Evolutionary conservation across 2,329 filamentous ascomycete genomes (phyloP).

Genomic region (Mycogone perniciosa): DNA sequence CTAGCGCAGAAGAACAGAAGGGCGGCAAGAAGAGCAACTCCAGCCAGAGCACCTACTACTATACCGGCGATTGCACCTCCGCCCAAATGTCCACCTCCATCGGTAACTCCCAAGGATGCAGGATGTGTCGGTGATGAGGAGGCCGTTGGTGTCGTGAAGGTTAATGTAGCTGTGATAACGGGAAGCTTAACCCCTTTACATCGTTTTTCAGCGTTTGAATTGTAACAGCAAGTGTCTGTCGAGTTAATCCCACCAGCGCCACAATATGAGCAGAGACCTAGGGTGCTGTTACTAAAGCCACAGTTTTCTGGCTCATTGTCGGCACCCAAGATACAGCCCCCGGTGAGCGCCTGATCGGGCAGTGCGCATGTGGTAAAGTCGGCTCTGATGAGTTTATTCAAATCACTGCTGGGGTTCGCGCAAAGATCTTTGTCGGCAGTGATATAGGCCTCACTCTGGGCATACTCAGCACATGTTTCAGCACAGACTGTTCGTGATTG

Average conservation of each 20-base stretch:
- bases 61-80: constrained; percentile 90
- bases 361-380: constrained; percentile 88
- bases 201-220: constrained; percentile 63
- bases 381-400: constrained; percentile 72
- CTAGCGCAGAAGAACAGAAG: constrained; percentile 62
- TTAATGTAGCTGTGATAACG: constrained; percentile 62
- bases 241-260: constrained; percentile 76
- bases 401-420: constrained; percentile 55
- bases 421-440: constrained; percentile 69
- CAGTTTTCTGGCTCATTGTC: constrained; percentile 82
- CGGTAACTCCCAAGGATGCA: constrained; percentile 1
- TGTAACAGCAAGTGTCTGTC: constrained; percentile 92
- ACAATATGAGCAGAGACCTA: constrained; percentile 85
- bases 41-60: constrained; percentile 72
- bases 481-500: constrained; percentile 76
- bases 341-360: constrained; percentile 70
- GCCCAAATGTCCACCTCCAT: constrained; percentile 47
- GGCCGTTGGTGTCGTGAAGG: constrained; percentile 44
- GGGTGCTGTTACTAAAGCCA: constrained; percentile 65
- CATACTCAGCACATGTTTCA: constrained; percentile 79
- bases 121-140: constrained; percentile 26
- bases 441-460: constrained; percentile 82
- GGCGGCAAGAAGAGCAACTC: constrained; percentile 60
- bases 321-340: constrained; percentile 67
- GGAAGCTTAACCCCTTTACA: constrained; percentile 77